Percentiles rank a stretch among this genome's conserved stretches.
Evolutionary conservation across 2,329 filamentous ascomycete species (phyloP).

Genomic region (Apiospora arundinis): DNA sequence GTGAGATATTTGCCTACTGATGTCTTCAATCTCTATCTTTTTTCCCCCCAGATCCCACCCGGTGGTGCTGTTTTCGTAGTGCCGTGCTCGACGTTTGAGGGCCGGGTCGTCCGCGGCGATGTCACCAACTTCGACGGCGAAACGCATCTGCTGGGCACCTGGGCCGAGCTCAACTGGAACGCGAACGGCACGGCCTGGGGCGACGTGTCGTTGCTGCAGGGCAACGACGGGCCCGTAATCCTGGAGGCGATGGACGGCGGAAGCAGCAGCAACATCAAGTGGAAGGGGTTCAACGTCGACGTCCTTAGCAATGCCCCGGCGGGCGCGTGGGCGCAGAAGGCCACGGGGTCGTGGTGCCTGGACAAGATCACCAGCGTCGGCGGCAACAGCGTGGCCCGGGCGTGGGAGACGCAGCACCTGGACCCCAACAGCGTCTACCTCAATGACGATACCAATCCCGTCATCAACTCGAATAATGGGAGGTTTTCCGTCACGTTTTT

Average conservation of each 20-base stretch:
- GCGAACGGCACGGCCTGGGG: constrained; percentile 29
- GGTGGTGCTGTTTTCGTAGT: constrained; percentile 27
- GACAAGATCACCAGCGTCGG: constrained; percentile 32
- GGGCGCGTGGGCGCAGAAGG: constrained; percentile 30
- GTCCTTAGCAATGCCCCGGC: constrained; percentile 28
- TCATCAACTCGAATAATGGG: constrained; percentile 33
- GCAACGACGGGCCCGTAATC: constrained; percentile 32
- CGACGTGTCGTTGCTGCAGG: constrained; percentile 33
- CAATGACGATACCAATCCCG: constrained; percentile 29
- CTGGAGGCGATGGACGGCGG: constrained; percentile 29
- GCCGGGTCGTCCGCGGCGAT: constrained; percentile 30
- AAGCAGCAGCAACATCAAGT: constrained; percentile 20
- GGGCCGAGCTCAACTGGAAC: constrained; percentile 32
- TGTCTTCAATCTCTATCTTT: not conserved
- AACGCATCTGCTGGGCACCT: constrained; percentile 31
- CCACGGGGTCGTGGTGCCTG: constrained; percentile 31
- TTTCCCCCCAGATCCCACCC: constrained; percentile 27
- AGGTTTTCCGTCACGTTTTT: constrained; percentile 33
- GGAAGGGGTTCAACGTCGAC: constrained; percentile 30
- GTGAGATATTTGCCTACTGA: not conserved
- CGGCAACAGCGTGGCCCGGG: constrained; percentile 28
- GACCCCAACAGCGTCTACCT: constrained; percentile 30
- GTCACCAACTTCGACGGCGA: constrained; percentile 26
- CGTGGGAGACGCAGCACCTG: constrained; percentile 30
- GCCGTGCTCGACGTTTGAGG: constrained; percentile 31